Conservation (phyloP, 1,284 basidiomycete genomes). For the Flammula alnicola region DNA sequence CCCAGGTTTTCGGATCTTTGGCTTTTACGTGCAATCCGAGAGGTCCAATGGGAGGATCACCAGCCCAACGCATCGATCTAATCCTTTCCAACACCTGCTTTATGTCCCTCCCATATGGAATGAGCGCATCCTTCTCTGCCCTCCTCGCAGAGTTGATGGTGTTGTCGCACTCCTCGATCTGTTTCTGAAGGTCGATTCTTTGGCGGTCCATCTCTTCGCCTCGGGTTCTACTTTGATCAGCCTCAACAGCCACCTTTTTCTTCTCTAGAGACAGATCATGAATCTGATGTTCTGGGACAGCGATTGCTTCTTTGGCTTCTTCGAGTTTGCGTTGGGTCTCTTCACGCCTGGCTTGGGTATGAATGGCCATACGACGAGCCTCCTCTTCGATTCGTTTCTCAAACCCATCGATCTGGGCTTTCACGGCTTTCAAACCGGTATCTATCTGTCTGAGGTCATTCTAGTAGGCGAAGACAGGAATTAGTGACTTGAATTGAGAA, state of each 20-base stretch:
- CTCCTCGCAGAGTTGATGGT: slow-evolving; percentile 53
- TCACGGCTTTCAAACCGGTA: slow-evolving; percentile 41
- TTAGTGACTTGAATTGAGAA: background rate
- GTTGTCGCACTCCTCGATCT: slow-evolving; percentile 47
- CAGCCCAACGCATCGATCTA: slow-evolving; percentile 61
- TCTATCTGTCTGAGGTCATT: slow-evolving; percentile 53
- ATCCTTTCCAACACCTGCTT: slow-evolving; percentile 65
- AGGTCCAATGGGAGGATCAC: slow-evolving; percentile 82
- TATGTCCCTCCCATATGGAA: slow-evolving; percentile 69
- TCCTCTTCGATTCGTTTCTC: slow-evolving; percentile 62
- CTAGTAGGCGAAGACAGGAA: slow-evolving; percentile 33
- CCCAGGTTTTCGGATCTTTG: slow-evolving; percentile 71
- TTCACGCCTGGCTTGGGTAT: slow-evolving; percentile 65
- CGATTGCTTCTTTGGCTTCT: slow-evolving; percentile 40
- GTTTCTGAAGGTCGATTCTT: slow-evolving; percentile 34
- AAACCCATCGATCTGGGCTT: slow-evolving; percentile 51
- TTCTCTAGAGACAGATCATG: slow-evolving; percentile 37
- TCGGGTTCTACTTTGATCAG: slow-evolving; percentile 35
- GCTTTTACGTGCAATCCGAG: slow-evolving; percentile 84
- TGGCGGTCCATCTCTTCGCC: slow-evolving; percentile 41
- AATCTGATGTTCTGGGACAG: slow-evolving; percentile 40
- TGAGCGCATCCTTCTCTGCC: slow-evolving; percentile 58
- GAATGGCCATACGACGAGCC: slow-evolving; percentile 54
- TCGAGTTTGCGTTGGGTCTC: slow-evolving; percentile 56
- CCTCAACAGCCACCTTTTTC: slow-evolving; percentile 35